These are phyloP conservation scores for Lithospermum erythrorhizon DNA, from an alignment of 257 asterid species.

Conservation along the genomic window DNA sequence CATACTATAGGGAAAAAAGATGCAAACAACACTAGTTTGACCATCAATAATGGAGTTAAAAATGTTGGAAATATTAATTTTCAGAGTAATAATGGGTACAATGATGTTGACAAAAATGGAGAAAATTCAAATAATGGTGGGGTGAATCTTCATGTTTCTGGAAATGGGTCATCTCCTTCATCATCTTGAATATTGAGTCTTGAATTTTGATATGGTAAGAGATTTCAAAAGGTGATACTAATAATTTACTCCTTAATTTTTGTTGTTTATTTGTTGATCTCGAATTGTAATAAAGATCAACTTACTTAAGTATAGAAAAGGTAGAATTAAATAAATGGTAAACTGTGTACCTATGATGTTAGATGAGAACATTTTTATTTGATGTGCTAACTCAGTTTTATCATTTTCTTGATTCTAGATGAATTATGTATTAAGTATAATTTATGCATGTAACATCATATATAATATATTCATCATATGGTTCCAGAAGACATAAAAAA, in stretches of 20 bases:
- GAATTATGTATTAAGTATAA: too few relatives aligned
- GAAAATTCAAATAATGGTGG: background rate
- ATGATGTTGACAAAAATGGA: too few relatives aligned
- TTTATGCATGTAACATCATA: too few relatives aligned
- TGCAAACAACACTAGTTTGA: background rate
- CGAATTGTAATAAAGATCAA: conserved; percentile 1
- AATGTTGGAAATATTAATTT: background rate
- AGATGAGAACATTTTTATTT: too few relatives aligned
- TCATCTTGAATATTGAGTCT: background rate
- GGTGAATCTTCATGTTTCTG: conserved; percentile 1
- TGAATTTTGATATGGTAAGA: background rate
- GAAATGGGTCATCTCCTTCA: conserved; percentile 3
- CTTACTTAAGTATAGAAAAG: background rate
- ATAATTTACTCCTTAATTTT: background rate
- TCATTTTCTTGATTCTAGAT: too few relatives aligned
- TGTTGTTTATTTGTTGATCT: background rate
- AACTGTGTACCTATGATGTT: too few relatives aligned
- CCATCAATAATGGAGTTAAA: background rate
- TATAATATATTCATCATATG: too few relatives aligned
- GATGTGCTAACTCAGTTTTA: too few relatives aligned
- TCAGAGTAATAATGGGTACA: background rate
- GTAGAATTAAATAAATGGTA: background rate
- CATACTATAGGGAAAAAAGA: conserved; percentile 1
- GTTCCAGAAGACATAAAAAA: too few relatives aligned
- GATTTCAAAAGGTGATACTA: background rate